A percentile compares a stretch with the other conserved stretches of the same genome.
phyloP scores from a whole-genome alignment of 2,329 filamentous ascomycete species.

The Pseudofabraea citricarpa region DNA sequence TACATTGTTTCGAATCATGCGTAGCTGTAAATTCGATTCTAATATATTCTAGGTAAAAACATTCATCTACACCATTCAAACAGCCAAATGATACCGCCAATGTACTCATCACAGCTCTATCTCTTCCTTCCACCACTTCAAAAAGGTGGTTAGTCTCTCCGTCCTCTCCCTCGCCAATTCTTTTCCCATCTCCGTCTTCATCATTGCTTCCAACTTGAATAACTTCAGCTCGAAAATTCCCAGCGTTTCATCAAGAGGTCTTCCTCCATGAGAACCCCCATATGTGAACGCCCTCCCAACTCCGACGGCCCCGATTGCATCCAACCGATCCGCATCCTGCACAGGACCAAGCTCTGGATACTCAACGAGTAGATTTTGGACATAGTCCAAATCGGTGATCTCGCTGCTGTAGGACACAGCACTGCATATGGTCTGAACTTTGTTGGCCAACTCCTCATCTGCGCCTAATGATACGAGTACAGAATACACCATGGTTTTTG shows the following conservation, averaged over 20 bases:
- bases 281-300: conserved; percentile 75
- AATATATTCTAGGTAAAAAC: too few relatives aligned
- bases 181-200: conserved; percentile 55
- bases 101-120: too few relatives aligned
- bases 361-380: conserved; percentile 53
- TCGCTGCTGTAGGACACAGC: conserved; percentile 78
- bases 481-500: conserved; percentile 47
- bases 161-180: conserved; percentile 46
- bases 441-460: conserved; percentile 50
- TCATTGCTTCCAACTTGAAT: conserved; percentile 46
- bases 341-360: conserved; percentile 78
- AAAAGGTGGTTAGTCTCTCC: conserved; percentile 43
- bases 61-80: too few relatives aligned
- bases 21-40: too few relatives aligned
- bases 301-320: conserved; percentile 83
- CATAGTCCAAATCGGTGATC: conserved; percentile 53
- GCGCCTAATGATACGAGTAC: conserved; percentile 55
- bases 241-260: conserved; percentile 58
- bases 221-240: conserved; percentile 74
- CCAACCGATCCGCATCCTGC: conserved; percentile 89
- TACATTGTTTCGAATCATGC: too few relatives aligned
- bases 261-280: conserved; percentile 54
- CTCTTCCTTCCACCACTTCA: conserved; percentile 52
- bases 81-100: too few relatives aligned
- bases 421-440: conserved; percentile 67